Evolutionary conservation across 306 rosid genomes (phyloP).

Genomic region (Dalbergia oliveri): DNA sequence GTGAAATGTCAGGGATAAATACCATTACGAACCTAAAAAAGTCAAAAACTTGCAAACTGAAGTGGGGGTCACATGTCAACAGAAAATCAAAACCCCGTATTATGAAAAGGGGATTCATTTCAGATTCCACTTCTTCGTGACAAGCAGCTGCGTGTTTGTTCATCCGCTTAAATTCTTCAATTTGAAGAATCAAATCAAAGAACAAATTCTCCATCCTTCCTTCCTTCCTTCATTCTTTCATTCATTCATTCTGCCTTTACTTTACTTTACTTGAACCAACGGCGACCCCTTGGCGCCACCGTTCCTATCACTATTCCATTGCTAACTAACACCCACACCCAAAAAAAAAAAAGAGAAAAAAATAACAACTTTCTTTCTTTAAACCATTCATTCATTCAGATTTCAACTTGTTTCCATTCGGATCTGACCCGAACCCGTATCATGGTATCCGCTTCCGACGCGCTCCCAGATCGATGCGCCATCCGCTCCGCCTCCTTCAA

Average conservation of each 20-base stretch:
- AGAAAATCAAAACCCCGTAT: neutral
- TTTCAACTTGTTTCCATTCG: neutral
- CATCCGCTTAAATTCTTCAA: neutral
- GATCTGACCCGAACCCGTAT: slow-evolving; percentile 48
- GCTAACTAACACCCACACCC: neutral
- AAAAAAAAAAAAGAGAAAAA: too few species aligned
- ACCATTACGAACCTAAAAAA: too few species aligned
- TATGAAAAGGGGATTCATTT: too few species aligned
- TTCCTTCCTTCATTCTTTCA: neutral
- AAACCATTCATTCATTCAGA: neutral
- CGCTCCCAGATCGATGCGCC: slow-evolving; percentile 48
- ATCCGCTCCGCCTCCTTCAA: slow-evolving; percentile 49
- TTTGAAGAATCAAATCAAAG: neutral
- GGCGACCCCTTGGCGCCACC: slow-evolving; percentile 2
- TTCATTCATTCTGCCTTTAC: neutral
- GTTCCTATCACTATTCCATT: neutral
- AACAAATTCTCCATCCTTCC: neutral
- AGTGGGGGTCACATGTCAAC: neutral
- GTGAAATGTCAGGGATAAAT: too few species aligned
- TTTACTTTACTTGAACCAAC: neutral
- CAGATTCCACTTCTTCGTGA: too few species aligned
- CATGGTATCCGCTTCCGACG: slow-evolving; percentile 50
- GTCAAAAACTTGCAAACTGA: neutral
- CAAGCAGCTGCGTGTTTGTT: too few species aligned
- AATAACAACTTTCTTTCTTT: neutral